Percentiles rank a stretch among this genome's conserved stretches.
Conservation (phyloP, 148 eudicot genomes). For the Chenopodium album region DNA sequence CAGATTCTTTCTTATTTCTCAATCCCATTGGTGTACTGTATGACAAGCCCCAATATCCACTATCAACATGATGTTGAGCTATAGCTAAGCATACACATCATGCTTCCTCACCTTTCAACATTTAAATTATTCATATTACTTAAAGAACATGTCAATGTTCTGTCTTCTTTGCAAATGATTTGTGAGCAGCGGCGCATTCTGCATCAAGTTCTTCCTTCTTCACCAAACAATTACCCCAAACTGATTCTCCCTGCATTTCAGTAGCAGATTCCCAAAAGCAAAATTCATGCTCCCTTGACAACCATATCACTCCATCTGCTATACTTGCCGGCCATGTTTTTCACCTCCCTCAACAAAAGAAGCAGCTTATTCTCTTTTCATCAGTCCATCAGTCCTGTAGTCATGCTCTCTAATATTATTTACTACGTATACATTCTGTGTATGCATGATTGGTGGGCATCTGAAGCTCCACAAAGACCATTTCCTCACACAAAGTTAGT, state of each 20-base stretch:
- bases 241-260: too few relatives aligned
- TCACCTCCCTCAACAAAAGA: background rate
- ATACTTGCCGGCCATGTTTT: background rate
- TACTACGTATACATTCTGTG: too few relatives aligned
- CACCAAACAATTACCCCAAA: too few relatives aligned
- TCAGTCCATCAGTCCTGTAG: background rate
- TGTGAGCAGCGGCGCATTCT: too few relatives aligned
- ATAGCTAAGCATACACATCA: background rate
- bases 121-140: too few relatives aligned
- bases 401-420: background rate
- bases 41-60: background rate
- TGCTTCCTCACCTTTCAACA: background rate
- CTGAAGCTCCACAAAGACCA: background rate
- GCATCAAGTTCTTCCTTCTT: too few relatives aligned
- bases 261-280: too few relatives aligned
- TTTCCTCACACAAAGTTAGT: background rate
- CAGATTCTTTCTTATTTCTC: background rate
- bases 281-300: background rate
- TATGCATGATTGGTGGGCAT: too few relatives aligned
- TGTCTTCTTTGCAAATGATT: too few relatives aligned
- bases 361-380: background rate
- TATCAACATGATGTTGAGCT: background rate
- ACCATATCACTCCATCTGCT: background rate
- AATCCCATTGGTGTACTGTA: background rate
- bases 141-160: background rate